Percentiles rank a stretch among this genome's conserved stretches.
These are phyloP conservation scores for Olyra latifolia DNA, from an alignment of 176 grass and related monocot genomes.

Conservation along the genomic window DNA sequence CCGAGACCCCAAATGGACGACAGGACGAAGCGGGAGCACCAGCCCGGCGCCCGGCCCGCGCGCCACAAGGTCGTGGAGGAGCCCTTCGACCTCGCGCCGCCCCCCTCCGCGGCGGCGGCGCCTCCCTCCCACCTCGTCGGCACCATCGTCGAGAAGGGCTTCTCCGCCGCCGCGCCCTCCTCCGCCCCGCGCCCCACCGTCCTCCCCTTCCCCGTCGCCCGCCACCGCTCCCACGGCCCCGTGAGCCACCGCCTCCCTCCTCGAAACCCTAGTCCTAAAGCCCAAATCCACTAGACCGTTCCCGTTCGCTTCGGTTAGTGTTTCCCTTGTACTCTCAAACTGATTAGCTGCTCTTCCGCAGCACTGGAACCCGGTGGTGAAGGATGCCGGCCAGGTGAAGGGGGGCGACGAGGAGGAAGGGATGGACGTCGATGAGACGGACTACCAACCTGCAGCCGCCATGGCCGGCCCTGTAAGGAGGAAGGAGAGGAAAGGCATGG, in stretches of 20 bases:
- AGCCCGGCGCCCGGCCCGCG: slow-evolving; percentile 1
- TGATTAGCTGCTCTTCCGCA: slow-evolving; percentile 27
- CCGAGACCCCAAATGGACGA: slow-evolving; percentile 25
- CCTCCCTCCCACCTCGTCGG: slow-evolving; percentile 59
- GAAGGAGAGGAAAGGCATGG: slow-evolving; percentile 83
- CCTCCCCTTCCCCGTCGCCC: slow-evolving; percentile 87
- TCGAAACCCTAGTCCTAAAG: slow-evolving; percentile 25
- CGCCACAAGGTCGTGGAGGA: slow-evolving; percentile 47
- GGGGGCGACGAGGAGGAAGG: slow-evolving; percentile 41
- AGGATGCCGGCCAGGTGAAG: slow-evolving; percentile 10
- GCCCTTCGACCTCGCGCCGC: slow-evolving; percentile 32
- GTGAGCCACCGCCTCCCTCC: slow-evolving; percentile 31
- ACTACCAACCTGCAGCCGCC: slow-evolving; percentile 30
- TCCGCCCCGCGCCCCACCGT: slow-evolving; percentile 55
- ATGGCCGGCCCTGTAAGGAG: slow-evolving; percentile 53
- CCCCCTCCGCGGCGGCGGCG: slow-evolving; percentile 14
- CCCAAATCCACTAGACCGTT: too few species aligned
- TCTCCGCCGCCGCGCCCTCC: slow-evolving; percentile 46
- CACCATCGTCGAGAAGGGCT: slow-evolving; percentile 91
- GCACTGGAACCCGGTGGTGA: slow-evolving; percentile 55
- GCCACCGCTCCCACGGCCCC: slow-evolving; percentile 89
- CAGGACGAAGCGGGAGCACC: slow-evolving; percentile 33
- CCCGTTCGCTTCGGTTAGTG: background rate
- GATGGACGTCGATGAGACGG: slow-evolving; percentile 53
- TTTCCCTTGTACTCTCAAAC: background rate